Evolutionary conservation across 2,329 filamentous ascomycete genomes (phyloP).

Genomic region (Tolypocladium amazonense): DNA sequence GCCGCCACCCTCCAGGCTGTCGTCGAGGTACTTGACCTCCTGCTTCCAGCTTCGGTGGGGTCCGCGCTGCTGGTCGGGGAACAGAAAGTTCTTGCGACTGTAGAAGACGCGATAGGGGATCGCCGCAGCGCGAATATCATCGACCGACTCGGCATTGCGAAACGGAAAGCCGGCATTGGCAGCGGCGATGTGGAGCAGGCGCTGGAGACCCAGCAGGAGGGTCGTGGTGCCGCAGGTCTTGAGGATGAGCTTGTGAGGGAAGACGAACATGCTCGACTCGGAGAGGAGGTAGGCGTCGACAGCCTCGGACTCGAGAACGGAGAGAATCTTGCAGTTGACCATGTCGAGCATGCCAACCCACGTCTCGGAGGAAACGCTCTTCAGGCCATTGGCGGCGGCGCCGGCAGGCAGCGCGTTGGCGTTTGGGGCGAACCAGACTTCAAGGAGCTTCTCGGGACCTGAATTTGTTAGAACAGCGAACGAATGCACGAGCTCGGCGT

Average conservation of each 20-base stretch:
- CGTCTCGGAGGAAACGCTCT: conserved; percentile 69
- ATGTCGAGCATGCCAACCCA: conserved; percentile 98
- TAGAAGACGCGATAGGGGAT: conserved; percentile 96
- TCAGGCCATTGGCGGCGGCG: conserved; percentile 67
- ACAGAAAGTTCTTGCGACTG: conserved; percentile 96
- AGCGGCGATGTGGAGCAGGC: conserved; percentile 86
- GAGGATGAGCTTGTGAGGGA: conserved; percentile 97
- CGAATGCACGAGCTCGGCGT: no score
- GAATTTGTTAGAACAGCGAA: conserved; percentile 5
- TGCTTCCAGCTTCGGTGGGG: conserved; percentile 97
- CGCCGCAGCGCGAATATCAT: conserved; percentile 64
- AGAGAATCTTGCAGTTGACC: conserved; percentile 97
- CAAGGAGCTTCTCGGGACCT: conserved; percentile 93
- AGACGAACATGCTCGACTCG: conserved; percentile 99
- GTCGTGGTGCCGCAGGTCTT: conserved; percentile 99
- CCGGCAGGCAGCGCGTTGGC: conserved; percentile 60
- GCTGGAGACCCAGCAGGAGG: conserved; percentile 76
- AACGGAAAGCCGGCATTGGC: conserved; percentile 82
- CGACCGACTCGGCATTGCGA: conserved; percentile 53
- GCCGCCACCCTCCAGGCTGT: conserved; percentile 81
- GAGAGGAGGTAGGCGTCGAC: conserved; percentile 95
- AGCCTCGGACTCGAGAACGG: conserved; percentile 83
- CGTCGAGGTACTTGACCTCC: conserved; percentile 86
- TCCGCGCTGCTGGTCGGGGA: conserved; percentile 85
- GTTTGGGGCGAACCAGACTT: conserved; percentile 93